Evolutionary conservation across 345 rosid genomes (phyloP), one percentile per base, ranked within the genome.

Genomic region (Clausena lansium): DNA sequence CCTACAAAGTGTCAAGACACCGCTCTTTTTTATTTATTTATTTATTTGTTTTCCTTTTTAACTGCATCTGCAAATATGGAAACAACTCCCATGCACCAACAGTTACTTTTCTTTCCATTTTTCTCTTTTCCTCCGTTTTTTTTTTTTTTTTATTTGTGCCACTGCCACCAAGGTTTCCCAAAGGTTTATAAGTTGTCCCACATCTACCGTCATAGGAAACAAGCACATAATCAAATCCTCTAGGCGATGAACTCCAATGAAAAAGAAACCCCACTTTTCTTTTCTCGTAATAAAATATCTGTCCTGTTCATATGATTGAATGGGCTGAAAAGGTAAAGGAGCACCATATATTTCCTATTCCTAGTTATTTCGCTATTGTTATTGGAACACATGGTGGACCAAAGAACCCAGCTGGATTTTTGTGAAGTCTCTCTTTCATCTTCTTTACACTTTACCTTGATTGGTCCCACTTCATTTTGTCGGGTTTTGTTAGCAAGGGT

Each of bases 321-420:
- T 72, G 52, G 64, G 69, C 64, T 76, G 24, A 32, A 67, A 65
- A 65, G 10, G 6, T 2, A 57, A 65, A 64, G 6, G 10, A 20
- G 70, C 62, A 65, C 36, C 17, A 24, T 2, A 15, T 1, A 19
- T 45, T n/a, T n/a, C n/a, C n/a, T n/a, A n/a, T n/a, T n/a, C n/a
- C n/a, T n/a, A n/a, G n/a, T n/a, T n/a, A n/a, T n/a, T 38, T 45
- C 24, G 32, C 28, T 50, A 3, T 22, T 1, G 70, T 32, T 6
- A 32, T 41, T 24, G n/a, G 25, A n/a, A 61, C 78, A 81, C 76
- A 59, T 81, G 81, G 76, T 74, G 84, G 81, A 33, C 71, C 76
- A 66, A 74, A 52, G 67, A 38, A 63, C 76, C 78, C 71, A 73
- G 41, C 67, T 81, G 83, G 62, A 70, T 30, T 28, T 59, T 69